Conservation (phyloP, 306 rosid genomes). For the Quercus gilva region DNA sequence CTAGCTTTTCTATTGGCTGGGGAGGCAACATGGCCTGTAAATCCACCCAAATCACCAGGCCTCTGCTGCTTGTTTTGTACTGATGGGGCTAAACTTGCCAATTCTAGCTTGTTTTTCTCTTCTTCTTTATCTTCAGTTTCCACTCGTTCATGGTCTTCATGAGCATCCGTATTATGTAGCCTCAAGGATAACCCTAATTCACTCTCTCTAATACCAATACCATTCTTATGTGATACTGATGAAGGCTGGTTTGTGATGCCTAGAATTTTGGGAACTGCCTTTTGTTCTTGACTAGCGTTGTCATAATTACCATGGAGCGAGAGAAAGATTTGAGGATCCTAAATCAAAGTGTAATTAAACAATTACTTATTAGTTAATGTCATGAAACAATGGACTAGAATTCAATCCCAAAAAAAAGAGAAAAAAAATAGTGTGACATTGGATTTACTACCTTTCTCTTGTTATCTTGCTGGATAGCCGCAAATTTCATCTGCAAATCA, state of each 20-base stretch:
- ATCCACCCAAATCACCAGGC: slow-evolving; percentile 23
- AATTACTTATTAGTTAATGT: neutral
- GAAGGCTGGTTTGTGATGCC: slow-evolving; percentile 21
- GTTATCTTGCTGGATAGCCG: slow-evolving; percentile 52
- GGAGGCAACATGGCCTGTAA: slow-evolving; percentile 36
- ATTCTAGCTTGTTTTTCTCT: slow-evolving; percentile 10
- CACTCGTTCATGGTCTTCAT: slow-evolving; percentile 22
- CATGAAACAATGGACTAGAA: neutral
- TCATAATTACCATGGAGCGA: slow-evolving; percentile 41
- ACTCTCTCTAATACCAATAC: slow-evolving; percentile 20
- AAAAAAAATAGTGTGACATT: neutral
- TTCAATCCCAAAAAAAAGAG: neutral
- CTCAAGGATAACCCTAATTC: slow-evolving; percentile 73
- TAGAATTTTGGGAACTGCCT: slow-evolving; percentile 24
- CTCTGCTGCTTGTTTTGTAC: slow-evolving; percentile 49
- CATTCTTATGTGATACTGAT: slow-evolving; percentile 24
- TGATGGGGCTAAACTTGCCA: slow-evolving; percentile 18
- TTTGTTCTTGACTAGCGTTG: slow-evolving; percentile 26
- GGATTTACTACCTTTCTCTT: slow-evolving; percentile 44
- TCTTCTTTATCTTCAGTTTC: slow-evolving; percentile 4
- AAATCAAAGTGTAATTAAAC: neutral
- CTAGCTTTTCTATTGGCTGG: slow-evolving; percentile 83
- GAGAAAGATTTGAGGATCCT: slow-evolving; percentile 59
- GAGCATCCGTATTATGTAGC: slow-evolving; percentile 43
- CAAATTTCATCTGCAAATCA: slow-evolving; percentile 71